A percentile compares a stretch with the other conserved stretches of the same genome.
Evolutionary conservation across 495 filamentous ascomycete species (phyloP).

Genomic region (Neohortaea acidophila): DNA sequence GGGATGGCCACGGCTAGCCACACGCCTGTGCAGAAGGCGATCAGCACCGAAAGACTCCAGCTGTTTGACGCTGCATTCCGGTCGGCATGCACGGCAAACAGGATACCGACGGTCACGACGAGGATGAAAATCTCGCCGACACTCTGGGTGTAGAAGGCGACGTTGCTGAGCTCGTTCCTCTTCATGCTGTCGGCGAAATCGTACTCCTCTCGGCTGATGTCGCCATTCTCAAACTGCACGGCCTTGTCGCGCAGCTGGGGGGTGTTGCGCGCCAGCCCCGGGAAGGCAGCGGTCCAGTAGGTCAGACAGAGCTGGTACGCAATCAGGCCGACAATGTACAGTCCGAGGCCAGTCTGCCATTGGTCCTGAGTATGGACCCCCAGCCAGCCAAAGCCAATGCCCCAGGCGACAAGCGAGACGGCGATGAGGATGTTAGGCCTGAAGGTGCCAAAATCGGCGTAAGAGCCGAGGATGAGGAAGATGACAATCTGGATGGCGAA

Average conservation of each 20-base stretch:
- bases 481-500: slow-evolving; percentile 48
- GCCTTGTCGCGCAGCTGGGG: slow-evolving; percentile 37
- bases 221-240: slow-evolving; percentile 35
- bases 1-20: slow-evolving; percentile 46
- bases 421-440: slow-evolving; percentile 46
- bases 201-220: slow-evolving; percentile 42
- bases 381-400: slow-evolving; percentile 48
- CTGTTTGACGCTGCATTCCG: slow-evolving; percentile 44
- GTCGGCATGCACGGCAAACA: slow-evolving; percentile 45
- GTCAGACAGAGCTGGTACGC: slow-evolving; percentile 51
- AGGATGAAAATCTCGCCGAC: slow-evolving; percentile 45
- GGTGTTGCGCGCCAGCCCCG: slow-evolving; percentile 45
- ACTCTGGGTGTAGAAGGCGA: slow-evolving; percentile 47
- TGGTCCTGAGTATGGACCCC: slow-evolving; percentile 41
- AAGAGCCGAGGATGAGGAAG: slow-evolving; percentile 45
- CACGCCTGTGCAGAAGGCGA: slow-evolving; percentile 48
- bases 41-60: slow-evolving; percentile 47
- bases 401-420: slow-evolving; percentile 42
- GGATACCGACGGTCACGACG: slow-evolving; percentile 46
- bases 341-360: slow-evolving; percentile 40
- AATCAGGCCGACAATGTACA: slow-evolving; percentile 50
- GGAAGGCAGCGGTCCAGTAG: slow-evolving; percentile 54
- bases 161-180: slow-evolving; percentile 43
- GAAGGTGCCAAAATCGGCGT: slow-evolving; percentile 47
- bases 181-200: slow-evolving; percentile 47